phyloP scores from a whole-genome alignment of 2,329 filamentous ascomycete genomes.

The Intubia oerlemansii region DNA sequence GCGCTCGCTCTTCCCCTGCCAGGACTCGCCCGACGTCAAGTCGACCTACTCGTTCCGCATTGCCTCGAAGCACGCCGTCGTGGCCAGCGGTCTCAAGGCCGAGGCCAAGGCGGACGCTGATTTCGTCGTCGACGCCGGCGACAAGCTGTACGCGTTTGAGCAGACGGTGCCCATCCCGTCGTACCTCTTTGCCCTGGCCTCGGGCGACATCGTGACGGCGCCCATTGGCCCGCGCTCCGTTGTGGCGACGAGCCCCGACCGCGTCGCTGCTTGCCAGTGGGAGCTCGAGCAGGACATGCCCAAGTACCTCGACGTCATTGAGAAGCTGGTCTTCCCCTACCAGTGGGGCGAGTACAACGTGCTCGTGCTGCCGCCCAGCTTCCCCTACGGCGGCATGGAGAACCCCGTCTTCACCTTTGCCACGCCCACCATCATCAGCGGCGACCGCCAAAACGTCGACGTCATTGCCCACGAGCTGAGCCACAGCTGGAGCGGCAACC shows the following conservation, averaged over 20 bases:
- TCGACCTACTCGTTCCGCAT: conserved; percentile 85
- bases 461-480: conserved; percentile 77
- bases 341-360: conserved; percentile 93
- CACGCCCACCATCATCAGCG: conserved; percentile 83
- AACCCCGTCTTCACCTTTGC: conserved; percentile 92
- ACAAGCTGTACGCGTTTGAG: conserved; percentile 62
- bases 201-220: conserved; percentile 68
- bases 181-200: conserved; percentile 85
- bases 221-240: conserved; percentile 67
- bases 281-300: conserved; percentile 82
- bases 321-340: conserved; percentile 67
- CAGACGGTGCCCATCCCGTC: conserved; percentile 85
- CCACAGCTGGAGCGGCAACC: conserved; percentile 74
- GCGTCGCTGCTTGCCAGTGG: conserved; percentile 66
- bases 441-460: conserved; percentile 78
- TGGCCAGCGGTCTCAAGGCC: conserved; percentile 56
- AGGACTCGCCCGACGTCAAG: conserved; percentile 95
- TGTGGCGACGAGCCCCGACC: conserved; percentile 75
- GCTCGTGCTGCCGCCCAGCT: conserved; percentile 71
- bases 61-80: conserved; percentile 67
- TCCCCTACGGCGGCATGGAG: conserved; percentile 79
- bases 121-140: conserved; percentile 20
- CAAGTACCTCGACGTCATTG: conserved; percentile 72
- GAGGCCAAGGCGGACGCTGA: conserved; percentile 12
- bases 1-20: conserved; percentile 83